These are phyloP conservation scores for Termitomyces sp. DNA, from an alignment of 768 basidiomycete genomes.

Conservation along the genomic window DNA sequence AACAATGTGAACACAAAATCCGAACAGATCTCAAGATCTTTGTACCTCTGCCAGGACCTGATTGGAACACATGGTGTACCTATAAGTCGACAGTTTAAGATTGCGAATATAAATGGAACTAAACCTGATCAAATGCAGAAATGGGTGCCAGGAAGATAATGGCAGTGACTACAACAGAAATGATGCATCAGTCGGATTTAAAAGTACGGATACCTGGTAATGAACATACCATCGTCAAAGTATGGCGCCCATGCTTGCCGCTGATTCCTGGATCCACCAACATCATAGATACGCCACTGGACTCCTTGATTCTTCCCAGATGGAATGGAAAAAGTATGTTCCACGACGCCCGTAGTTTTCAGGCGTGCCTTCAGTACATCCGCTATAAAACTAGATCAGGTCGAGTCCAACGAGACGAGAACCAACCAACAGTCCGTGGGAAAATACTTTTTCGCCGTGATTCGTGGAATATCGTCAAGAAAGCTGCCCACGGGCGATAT, in stretches of 20 bases:
- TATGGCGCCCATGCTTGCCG: constrained; percentile 87
- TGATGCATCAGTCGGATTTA: neutral
- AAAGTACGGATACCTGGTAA: neutral
- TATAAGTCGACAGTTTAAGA: constrained; percentile 5
- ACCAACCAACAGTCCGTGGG: constrained; percentile 62
- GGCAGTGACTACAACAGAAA: constrained; percentile 57
- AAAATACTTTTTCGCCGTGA: constrained; percentile 77
- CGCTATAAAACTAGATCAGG: constrained; percentile 31
- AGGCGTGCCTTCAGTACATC: constrained; percentile 78
- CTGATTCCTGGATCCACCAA: constrained; percentile 77
- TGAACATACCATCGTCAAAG: constrained; percentile 69
- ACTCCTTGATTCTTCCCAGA: constrained; percentile 50
- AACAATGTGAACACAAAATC: constrained; percentile 7
- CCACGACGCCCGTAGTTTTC: constrained; percentile 78
- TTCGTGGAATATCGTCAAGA: constrained; percentile 74
- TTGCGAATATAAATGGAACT: constrained; percentile 6
- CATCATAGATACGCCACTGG: constrained; percentile 83
- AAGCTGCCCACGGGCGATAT: constrained; percentile 42
- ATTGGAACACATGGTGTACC: constrained; percentile 6
- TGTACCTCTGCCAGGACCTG: constrained; percentile 66
- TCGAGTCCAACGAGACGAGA: constrained; percentile 8
- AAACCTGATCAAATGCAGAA: constrained; percentile 76
- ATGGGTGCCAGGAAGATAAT: constrained; percentile 89
- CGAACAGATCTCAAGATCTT: constrained; percentile 6
- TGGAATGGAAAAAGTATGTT: constrained; percentile 69